phyloP scores from a whole-genome alignment of 192 early-diverging fungal species.

The Backusella liffmaniae region DNA sequence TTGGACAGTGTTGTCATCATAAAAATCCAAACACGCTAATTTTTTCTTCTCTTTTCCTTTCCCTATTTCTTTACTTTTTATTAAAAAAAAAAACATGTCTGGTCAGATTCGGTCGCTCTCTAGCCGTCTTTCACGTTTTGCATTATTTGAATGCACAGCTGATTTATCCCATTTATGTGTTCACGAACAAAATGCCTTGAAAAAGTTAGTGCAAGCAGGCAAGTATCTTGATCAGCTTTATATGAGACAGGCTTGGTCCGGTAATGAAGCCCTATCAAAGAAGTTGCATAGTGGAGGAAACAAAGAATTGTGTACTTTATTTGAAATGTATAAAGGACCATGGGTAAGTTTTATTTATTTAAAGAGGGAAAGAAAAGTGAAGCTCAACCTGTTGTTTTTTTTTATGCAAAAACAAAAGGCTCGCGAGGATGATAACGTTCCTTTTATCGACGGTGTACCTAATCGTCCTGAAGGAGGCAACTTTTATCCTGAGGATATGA shows the following conservation, averaged over 20 bases:
- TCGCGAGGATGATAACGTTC: constrained; percentile 48
- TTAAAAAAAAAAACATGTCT: constrained; percentile 4
- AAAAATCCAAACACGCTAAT: not conserved
- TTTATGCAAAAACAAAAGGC: constrained; percentile 31
- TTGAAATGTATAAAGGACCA: constrained; percentile 67
- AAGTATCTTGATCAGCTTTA: constrained; percentile 62
- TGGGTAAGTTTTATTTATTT: constrained; percentile 46
- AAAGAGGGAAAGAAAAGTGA: not conserved
- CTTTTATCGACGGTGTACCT: constrained; percentile 48
- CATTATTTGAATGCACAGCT: constrained; percentile 50
- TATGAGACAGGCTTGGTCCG: constrained; percentile 65
- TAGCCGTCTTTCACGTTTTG: constrained; percentile 45
- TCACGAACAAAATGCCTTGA: constrained; percentile 60
- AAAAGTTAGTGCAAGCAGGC: constrained; percentile 58
- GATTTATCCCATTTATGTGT: constrained; percentile 56
- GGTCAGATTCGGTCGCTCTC: constrained; percentile 6
- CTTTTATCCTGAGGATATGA: constrained; percentile 75
- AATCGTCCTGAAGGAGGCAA: constrained; percentile 56
- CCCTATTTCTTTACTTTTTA: not conserved
- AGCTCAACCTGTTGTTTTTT: not conserved
- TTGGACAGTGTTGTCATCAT: not conserved
- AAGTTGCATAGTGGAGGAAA: constrained; percentile 43
- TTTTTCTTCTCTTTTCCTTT: not conserved
- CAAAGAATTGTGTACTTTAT: constrained; percentile 42
- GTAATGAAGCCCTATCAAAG: constrained; percentile 53